Evolutionary conservation across 495 filamentous ascomycete species (phyloP).

Genomic region (Cercophora samala): DNA sequence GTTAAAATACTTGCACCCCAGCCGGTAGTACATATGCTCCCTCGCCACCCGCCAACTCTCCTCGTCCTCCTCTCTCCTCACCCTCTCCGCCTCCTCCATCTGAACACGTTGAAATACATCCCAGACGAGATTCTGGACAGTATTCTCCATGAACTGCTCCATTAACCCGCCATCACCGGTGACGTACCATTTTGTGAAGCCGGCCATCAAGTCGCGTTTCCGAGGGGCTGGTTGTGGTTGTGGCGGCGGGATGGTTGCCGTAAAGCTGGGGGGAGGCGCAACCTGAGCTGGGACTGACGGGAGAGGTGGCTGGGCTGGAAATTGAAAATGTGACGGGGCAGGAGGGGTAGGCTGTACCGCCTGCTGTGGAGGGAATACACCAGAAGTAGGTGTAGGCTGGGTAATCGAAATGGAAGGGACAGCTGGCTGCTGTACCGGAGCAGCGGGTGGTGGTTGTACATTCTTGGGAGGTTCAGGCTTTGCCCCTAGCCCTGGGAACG

Average conservation of each 20-base stretch:
- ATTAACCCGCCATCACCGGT: conserved; percentile 43
- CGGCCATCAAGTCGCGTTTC: conserved; percentile 35
- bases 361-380: not conserved
- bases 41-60: conserved; percentile 37
- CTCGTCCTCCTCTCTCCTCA: conserved; percentile 41
- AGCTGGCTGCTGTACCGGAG: not conserved
- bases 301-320: not conserved
- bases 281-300: not conserved
- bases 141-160: conserved; percentile 35
- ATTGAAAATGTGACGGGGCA: not conserved
- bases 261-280: not conserved
- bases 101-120: conserved; percentile 33
- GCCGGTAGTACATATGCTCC: conserved; percentile 38
- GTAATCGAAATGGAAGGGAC: not conserved
- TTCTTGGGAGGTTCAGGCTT: not conserved
- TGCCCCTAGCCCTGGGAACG: not conserved
- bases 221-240: conserved; percentile 7
- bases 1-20: conserved; percentile 48
- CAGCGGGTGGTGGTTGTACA: not conserved
- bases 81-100: conserved; percentile 36
- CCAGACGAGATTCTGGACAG: conserved; percentile 38
- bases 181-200: conserved; percentile 48
- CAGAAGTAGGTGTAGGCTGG: not conserved
- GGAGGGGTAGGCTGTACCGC: not conserved
- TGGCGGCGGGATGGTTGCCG: not conserved